phyloP scores from a whole-genome alignment of 805 yeast genomes.

The Ogataea nonfermentans region DNA sequence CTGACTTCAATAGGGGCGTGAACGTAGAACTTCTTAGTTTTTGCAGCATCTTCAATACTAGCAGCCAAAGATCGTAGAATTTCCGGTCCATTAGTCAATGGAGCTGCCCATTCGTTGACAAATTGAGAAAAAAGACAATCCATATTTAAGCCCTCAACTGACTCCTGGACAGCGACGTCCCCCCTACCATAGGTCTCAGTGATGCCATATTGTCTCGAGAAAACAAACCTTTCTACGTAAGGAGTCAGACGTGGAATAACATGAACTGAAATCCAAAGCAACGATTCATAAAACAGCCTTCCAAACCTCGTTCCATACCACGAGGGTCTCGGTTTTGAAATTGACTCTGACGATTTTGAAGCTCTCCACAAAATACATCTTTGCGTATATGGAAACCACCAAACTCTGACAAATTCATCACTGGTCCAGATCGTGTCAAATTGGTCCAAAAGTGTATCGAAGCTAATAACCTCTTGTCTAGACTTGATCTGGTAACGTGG shows the following conservation, averaged over 20 bases:
- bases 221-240: conserved; percentile 77
- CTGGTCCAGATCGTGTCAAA: conserved; percentile 86
- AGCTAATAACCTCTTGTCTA: conserved; percentile 75
- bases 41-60: conserved; percentile 59
- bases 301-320: conserved; percentile 88
- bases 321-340: conserved; percentile 62
- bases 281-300: conserved; percentile 71
- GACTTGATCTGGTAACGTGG: conserved; percentile 82
- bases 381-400: conserved; percentile 97
- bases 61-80: conserved; percentile 62
- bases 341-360: conserved; percentile 62
- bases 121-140: conserved; percentile 93
- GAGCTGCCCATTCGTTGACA: conserved; percentile 98
- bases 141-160: conserved; percentile 89
- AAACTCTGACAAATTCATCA: conserved; percentile 85
- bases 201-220: conserved; percentile 77
- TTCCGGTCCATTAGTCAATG: conserved; percentile 73
- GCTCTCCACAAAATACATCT: conserved; percentile 93
- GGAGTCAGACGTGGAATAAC: conserved; percentile 79
- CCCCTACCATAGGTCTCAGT: conserved; percentile 61
- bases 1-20: conserved; percentile 96
- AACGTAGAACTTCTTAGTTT: conserved; percentile 65
- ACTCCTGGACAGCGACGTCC: conserved; percentile 67
- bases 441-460: conserved; percentile 64
- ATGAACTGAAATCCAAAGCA: conserved; percentile 77